Percentiles rank a stretch among this genome's conserved stretches.
Conservation (phyloP, 192 early-diverging fungal species). For the Jimgerdemannia flammicorona region DNA sequence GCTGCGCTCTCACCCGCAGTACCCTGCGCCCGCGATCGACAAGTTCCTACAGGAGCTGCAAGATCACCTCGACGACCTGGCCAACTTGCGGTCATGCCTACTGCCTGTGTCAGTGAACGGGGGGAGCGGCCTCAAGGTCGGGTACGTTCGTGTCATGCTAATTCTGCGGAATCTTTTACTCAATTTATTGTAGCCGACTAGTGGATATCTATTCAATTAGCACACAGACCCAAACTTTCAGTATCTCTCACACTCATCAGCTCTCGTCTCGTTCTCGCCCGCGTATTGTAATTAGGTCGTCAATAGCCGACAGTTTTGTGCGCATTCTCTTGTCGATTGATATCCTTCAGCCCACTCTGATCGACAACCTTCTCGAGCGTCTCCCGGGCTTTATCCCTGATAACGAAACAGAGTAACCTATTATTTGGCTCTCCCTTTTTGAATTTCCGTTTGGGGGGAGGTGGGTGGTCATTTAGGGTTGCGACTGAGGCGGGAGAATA, state of each 20-base stretch:
- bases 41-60: not conserved
- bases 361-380: not conserved
- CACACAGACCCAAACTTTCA: too few species aligned
- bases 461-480: too few species aligned
- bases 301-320: not conserved
- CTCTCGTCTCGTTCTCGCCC: too few species aligned
- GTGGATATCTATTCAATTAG: not conserved
- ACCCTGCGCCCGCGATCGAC: not conserved
- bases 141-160: not conserved
- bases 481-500: not conserved
- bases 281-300: not conserved
- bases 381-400: not conserved
- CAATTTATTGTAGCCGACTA: not conserved
- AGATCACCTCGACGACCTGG: not conserved
- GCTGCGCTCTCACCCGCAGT: not conserved
- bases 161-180: not conserved
- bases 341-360: not conserved
- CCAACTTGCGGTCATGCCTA: not conserved
- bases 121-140: not conserved
- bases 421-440: too few species aligned
- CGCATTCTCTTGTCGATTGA: not conserved
- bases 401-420: not conserved
- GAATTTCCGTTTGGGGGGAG: too few species aligned
- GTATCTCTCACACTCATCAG: too few species aligned
- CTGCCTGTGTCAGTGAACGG: not conserved